A percentile compares a stretch with the other conserved stretches of the same genome.
Evolutionary conservation across 2,329 filamentous ascomycete species (phyloP).

Genomic region (Botrytis hyacinthi): DNA sequence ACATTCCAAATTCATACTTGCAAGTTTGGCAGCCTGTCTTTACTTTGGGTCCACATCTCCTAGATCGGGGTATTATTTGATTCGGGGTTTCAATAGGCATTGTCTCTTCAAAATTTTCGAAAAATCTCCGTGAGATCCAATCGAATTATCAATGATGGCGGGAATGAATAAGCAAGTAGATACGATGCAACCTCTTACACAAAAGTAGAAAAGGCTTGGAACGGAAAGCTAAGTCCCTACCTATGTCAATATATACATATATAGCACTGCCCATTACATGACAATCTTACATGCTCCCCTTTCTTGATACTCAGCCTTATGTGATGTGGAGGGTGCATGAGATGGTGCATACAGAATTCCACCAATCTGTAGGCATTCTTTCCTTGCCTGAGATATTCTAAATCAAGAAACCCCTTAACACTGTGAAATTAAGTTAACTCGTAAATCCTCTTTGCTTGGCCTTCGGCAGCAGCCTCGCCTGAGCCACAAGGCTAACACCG

Average conservation of each 20-base stretch:
- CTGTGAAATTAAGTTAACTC: not conserved
- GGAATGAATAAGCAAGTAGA: not conserved
- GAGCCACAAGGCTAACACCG: not conserved
- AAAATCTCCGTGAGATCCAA: not conserved
- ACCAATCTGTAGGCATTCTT: not conserved
- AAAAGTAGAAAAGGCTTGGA: not conserved
- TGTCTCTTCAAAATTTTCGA: not conserved
- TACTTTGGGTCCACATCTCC: constrained; percentile 16
- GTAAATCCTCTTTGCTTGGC: not conserved
- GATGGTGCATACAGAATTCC: not conserved
- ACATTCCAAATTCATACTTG: constrained; percentile 8
- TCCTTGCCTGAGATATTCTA: not conserved
- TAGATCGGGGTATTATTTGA: not conserved
- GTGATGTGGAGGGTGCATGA: not conserved
- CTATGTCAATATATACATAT: not conserved
- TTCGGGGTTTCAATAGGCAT: not conserved
- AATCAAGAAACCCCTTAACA: not conserved
- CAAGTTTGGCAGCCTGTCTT: constrained; percentile 22
- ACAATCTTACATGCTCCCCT: not conserved
- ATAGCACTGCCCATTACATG: not conserved
- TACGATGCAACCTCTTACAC: not conserved
- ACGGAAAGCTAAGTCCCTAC: not conserved
- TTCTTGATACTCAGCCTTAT: not conserved
- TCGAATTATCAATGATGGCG: not conserved
- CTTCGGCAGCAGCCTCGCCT: not conserved